Evolutionary conservation across 441 rosid genomes (phyloP).

Genomic region (Euphorbia celastroides): DNA sequence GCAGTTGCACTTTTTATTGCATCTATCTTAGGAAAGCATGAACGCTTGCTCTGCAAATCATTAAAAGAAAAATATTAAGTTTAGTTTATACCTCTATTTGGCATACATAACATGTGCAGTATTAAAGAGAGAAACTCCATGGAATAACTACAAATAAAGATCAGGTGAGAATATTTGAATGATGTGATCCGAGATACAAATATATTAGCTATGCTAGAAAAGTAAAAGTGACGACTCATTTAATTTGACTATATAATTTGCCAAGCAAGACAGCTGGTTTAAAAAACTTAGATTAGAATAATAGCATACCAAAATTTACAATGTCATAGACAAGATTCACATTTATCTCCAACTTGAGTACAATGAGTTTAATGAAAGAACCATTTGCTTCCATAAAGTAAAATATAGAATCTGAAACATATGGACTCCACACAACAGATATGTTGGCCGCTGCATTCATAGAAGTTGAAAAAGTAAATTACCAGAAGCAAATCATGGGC

Average conservation of each 20-base stretch:
- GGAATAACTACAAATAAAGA: neutral
- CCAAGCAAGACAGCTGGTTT: neutral
- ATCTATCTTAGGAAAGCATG: constrained; percentile 79
- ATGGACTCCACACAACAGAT: constrained; percentile 2
- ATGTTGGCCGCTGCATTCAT: neutral
- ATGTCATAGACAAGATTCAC: neutral
- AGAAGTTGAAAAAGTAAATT: constrained; percentile 23
- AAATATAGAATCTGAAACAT: neutral
- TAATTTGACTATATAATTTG: neutral
- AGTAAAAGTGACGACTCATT: neutral
- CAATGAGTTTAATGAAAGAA: neutral
- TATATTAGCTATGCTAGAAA: too few relatives aligned
- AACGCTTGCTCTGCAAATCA: constrained; percentile 62
- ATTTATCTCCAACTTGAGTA: neutral
- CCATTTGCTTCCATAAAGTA: neutral
- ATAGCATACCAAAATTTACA: neutral
- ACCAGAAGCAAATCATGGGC: constrained; percentile 74
- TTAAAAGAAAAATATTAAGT: neutral
- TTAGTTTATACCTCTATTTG: constrained; percentile 11
- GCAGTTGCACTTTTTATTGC: constrained; percentile 91
- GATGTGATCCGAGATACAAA: neutral
- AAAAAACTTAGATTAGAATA: neutral
- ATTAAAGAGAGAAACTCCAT: neutral
- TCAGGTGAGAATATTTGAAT: neutral
- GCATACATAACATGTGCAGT: neutral